These are phyloP conservation scores for Tuber melanosporum DNA, from an alignment of 495 filamentous ascomycete species.

Conservation along the genomic window DNA sequence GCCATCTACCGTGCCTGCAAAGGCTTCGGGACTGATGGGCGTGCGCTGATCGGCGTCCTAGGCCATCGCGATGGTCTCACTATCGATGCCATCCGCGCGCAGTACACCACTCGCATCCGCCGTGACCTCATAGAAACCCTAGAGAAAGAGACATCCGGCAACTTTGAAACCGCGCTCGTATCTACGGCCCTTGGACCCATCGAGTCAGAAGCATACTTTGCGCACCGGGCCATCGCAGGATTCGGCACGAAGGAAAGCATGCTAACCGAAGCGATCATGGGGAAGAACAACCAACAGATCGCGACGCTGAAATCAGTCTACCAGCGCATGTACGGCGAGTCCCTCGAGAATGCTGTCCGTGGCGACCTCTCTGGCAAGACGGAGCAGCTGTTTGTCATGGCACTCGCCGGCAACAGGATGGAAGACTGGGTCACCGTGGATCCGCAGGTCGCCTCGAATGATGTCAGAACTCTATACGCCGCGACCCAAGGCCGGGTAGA, in stretches of 20 bases:
- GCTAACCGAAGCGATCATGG: constrained; percentile 78
- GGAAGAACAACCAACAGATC: constrained; percentile 77
- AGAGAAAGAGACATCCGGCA: constrained; percentile 64
- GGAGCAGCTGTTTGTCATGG: constrained; percentile 67
- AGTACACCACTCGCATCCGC: constrained; percentile 56
- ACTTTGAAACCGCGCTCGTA: constrained; percentile 64
- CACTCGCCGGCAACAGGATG: constrained; percentile 61
- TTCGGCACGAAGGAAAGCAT: constrained; percentile 78
- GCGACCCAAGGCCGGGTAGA: constrained; percentile 66
- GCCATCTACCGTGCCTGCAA: constrained; percentile 76
- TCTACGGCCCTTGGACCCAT: constrained; percentile 72
- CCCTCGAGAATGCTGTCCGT: constrained; percentile 62
- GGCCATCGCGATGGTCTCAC: constrained; percentile 64
- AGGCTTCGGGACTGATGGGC: constrained; percentile 83
- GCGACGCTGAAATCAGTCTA: constrained; percentile 73
- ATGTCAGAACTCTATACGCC: constrained; percentile 64
- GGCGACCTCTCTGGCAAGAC: constrained; percentile 81
- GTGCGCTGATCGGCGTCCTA: constrained; percentile 60
- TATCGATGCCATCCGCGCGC: constrained; percentile 59
- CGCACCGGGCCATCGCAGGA: constrained; percentile 64
- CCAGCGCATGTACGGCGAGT: constrained; percentile 53
- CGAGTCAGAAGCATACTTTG: constrained; percentile 58
- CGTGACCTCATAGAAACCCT: constrained; percentile 68
- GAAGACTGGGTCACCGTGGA: constrained; percentile 70
- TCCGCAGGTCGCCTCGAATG: constrained; percentile 50